Evolutionary conservation across 1,284 basidiomycete genomes (phyloP), one percentile per base, ranked within the genome.

Genomic region (Puccinia triticina): DNA sequence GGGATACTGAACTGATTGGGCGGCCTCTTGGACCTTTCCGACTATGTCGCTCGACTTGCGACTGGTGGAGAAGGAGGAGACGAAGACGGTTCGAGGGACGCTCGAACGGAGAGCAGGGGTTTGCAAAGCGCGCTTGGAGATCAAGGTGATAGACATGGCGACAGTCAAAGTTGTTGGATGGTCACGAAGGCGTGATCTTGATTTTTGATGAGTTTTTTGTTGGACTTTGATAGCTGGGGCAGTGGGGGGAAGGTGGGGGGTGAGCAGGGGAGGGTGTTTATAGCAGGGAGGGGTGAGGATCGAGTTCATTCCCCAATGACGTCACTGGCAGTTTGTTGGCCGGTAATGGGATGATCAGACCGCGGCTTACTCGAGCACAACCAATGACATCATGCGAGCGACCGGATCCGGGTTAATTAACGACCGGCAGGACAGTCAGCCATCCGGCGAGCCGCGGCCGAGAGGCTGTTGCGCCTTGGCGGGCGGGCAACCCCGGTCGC

Each of bases 1-100:
- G 43, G 37, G 26, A 40, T 43, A 76, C 74, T 46, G 40, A 76
- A 76, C 74, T 59, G 74, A 16, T 23, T 76, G 55, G 40, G 74
- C 74, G 1, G 74, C 74, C 5, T 76, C 74, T 59, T 76, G 74
- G n/a, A 76, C 74, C 59, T 76, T 76, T 18, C 74, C 74, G 2
- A 76, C 74, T 40, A 76, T 46, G 53, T 76, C 74, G 29, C 46
- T 57, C 21, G 74, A 61, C 37, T 37, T 59, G 12, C 29, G 74
- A 43, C 55, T 76, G 14, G 74, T 76, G 59, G 74, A 76, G 55
- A 76, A 76, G 34, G 37, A 61, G 1, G 74, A 76, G 37, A 71
- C 69, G 4, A 71, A 71, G 69, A 71, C 32, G 43, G 43, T 71
- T 29, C 34, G 69, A 21, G 69, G 43, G 48, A 29, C 2, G 43